Evolutionary conservation across 257 asterid species (phyloP).

Genomic region (Nicotiana obtusifolia): DNA sequence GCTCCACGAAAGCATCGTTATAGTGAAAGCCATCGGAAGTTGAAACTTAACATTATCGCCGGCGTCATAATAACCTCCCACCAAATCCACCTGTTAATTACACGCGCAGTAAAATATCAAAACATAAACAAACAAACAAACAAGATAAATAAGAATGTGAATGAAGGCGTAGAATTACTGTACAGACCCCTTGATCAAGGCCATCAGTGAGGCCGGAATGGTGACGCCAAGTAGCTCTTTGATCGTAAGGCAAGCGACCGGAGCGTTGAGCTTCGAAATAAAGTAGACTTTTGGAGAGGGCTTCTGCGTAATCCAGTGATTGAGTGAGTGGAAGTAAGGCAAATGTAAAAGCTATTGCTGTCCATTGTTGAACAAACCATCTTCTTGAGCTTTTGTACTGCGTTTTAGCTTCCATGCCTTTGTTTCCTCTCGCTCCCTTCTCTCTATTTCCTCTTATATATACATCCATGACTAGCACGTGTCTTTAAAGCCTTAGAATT

Average conservation of each 20-base stretch:
- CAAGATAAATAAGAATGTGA: not conserved
- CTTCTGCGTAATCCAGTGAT: conserved; percentile 46
- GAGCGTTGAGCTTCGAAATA: conserved; percentile 95
- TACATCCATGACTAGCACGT: conserved; percentile 6
- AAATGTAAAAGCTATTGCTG: conserved; percentile 23
- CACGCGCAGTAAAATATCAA: not conserved
- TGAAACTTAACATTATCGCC: conserved; percentile 89
- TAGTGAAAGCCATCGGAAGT: conserved; percentile 82
- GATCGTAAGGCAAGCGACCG: conserved; percentile 81
- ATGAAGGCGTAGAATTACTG: not conserved
- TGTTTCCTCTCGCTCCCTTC: not conserved
- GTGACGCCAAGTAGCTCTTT: conserved; percentile 77
- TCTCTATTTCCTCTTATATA: not conserved
- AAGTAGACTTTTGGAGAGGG: conserved; percentile 79
- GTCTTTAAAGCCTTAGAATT: not conserved
- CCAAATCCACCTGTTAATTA: conserved; percentile 63
- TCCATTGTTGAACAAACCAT: conserved; percentile 3
- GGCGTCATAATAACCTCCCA: conserved; percentile 93
- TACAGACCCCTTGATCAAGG: conserved; percentile 73
- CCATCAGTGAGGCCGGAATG: conserved; percentile 97
- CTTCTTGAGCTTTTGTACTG: conserved; percentile 7
- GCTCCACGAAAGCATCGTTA: conserved; percentile 79
- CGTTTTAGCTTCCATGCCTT: conserved; percentile 31
- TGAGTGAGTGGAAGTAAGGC: conserved; percentile 25
- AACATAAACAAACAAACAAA: too few species aligned